Evolutionary conservation across 257 asterid genomes (phyloP), one percentile per base, ranked within the genome.

Genomic region (Nemophila menziesii): DNA sequence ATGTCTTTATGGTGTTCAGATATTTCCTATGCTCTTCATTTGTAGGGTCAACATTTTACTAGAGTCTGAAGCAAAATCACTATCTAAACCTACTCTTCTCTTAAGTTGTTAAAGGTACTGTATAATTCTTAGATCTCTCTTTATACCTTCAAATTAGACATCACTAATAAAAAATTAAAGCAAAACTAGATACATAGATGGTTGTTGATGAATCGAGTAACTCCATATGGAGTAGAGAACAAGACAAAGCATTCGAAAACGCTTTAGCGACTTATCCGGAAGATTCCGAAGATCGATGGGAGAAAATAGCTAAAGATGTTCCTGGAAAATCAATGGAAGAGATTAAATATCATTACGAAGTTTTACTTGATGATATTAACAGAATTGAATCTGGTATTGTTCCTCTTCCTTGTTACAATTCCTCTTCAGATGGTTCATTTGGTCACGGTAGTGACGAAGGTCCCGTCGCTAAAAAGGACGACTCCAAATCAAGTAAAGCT

Each of bases 181-280:
- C 59, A 45, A 60, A 54, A 53, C 24, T 40, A 58, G 73, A 81
- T n/a, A n/a, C n/a, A n/a, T n/a, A n/a, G n/a, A 82, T 87, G 97
- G 69, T 69, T 58, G 68, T 57, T 6, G 74, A 67, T 39, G 83
- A 77, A 66, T 65, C 79, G n/a, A 67, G 75, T 63, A 64, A 67
- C 62, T 72, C 84, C 22, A 46, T 46, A 20, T 84, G 95, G 97
- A 78, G 72, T 56, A 80, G 86, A 68, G 93, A 84, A 62, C 75
- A 83, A 58, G 95, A 89, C 54, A 69, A 56, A 57, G 70, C 60
- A 37, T 84, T 89, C 43, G 92, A 89, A 58, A 78, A 72, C 48
- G 97, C 93, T 22, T 51, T 89, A 48, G 82, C 63, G 39, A 69
- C 78, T 20, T 78, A 80, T 52, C 70, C 82, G 0, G 95, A 89